Base-by-base conservation (phyloP, 345 rosid species). In the Brassica cretica region DNA sequence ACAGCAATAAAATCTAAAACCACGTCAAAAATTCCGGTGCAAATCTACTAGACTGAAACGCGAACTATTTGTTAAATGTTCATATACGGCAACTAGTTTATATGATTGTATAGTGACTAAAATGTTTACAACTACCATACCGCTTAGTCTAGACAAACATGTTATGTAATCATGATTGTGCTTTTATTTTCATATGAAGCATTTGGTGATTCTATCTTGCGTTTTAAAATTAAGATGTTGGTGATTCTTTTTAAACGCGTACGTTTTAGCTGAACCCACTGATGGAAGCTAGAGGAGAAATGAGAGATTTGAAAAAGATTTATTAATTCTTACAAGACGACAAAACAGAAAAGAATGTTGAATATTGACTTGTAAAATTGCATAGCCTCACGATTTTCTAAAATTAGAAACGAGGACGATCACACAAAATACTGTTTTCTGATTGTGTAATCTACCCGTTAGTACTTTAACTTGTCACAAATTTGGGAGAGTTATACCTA, bases 371-470 rank as follows among this genome's bases (percentile, higher is more conserved):
- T 58, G 49, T 8, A 33, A 76, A 33, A 62, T 37, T 62, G 41
- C 39, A 49, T 9, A 32, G 56, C 74, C 55, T 61, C n/a, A 63
- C 58, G 25, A 16, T 16, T 64, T 63, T 63, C 75, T n/a, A 6
- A 70, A 32, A 49, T 14, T 63, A 70, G 18, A 51, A 51, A 51
- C 15, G 56, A 51, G 56, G 56, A 51, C 56, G 56, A n/a, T 18
- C 56, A n/a, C 56, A 51, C 56, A 51, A 51, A 51, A 5, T n/a
- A 51, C 19, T 18, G 8, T 51, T 51, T n/a, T 51, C 19, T 5
- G 56, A 51, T 51, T n/a, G 56, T 51, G 56, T 15, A 41, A 41
- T 41, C 49, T 41, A 41, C 49, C 14, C 10, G 49, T 41, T 41
- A 41, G 41, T 41, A 41, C 49, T 41, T 41, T 41, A 41, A 41